A percentile compares a stretch with the other conserved stretches of the same genome.
phyloP scores from a whole-genome alignment of 257 asterid species.

The Salvia rosmarinus region DNA sequence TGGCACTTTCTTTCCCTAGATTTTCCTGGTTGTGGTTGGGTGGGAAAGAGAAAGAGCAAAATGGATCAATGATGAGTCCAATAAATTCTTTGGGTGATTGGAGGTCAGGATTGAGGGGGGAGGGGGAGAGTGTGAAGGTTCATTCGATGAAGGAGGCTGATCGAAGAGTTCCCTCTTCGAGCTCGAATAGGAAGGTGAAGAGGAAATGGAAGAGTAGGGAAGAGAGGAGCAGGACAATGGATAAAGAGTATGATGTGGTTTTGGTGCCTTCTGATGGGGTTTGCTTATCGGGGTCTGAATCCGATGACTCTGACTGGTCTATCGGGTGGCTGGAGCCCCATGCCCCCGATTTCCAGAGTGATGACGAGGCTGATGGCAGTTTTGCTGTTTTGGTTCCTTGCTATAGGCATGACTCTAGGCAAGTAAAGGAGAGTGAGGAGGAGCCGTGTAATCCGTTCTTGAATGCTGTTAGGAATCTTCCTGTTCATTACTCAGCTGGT shows the following conservation, averaged over 20 bases:
- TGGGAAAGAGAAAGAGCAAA: constrained; percentile 77
- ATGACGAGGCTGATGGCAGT: constrained; percentile 71
- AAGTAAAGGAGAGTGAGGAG: constrained; percentile 39
- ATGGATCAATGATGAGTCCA: constrained; percentile 57
- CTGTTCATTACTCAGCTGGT: constrained; percentile 67
- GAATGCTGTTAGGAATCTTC: constrained; percentile 58
- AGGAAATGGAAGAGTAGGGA: constrained; percentile 90
- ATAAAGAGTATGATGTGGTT: constrained; percentile 75
- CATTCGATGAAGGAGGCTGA: constrained; percentile 55
- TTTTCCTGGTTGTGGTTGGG: constrained; percentile 82
- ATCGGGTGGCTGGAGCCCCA: constrained; percentile 97
- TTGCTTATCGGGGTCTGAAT: constrained; percentile 86
- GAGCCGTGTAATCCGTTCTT: constrained; percentile 54
- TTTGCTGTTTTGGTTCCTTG: constrained; percentile 97
- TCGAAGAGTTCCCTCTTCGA: constrained; percentile 54
- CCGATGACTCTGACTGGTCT: constrained; percentile 98
- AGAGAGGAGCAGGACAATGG: constrained; percentile 69
- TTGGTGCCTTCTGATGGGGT: constrained; percentile 95
- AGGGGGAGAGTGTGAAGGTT: constrained; percentile 65
- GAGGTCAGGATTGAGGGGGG: constrained; percentile 77
- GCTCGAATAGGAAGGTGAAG: constrained; percentile 62
- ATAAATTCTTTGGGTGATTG: constrained; percentile 70
- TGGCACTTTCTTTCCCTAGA: constrained; percentile 71
- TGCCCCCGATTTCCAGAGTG: constrained; percentile 78
- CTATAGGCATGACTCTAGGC: constrained; percentile 66